phyloP scores from a whole-genome alignment of 441 rosid species.

The Metrosideros polymorpha region DNA sequence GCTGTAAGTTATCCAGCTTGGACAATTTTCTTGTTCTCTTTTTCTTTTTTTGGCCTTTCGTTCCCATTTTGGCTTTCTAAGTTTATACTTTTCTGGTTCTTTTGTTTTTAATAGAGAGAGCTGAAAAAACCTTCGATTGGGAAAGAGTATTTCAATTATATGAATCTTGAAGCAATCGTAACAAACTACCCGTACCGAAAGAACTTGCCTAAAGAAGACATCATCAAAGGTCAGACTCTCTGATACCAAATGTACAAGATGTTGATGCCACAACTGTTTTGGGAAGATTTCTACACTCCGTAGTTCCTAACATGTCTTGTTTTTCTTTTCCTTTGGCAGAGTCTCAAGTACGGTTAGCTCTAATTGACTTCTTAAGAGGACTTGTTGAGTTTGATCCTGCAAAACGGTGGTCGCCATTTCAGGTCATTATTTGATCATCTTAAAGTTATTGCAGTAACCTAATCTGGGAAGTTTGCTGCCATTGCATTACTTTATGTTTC shows the following conservation, averaged over 20 bases:
- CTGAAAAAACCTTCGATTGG: slow-evolving; percentile 81
- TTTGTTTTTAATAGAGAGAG: slow-evolving; percentile 53
- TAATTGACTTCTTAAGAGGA: slow-evolving; percentile 97
- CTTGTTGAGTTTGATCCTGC: slow-evolving; percentile 99
- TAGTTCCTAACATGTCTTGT: background rate
- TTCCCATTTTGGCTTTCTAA: background rate
- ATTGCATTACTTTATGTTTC: background rate
- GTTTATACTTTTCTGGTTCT: background rate
- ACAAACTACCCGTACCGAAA: slow-evolving; percentile 78
- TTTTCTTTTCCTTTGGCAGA: slow-evolving; percentile 35
- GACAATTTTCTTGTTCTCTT: background rate
- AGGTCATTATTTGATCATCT: slow-evolving; percentile 43
- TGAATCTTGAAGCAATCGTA: slow-evolving; percentile 92
- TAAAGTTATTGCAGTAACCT: background rate
- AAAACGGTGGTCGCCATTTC: slow-evolving; percentile 99
- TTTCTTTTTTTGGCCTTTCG: background rate
- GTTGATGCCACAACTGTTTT: background rate
- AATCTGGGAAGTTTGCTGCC: background rate
- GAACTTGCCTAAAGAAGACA: slow-evolving; percentile 74
- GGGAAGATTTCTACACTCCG: background rate
- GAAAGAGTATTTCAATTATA: slow-evolving; percentile 92
- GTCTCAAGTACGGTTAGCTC: slow-evolving; percentile 76
- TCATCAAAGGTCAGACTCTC: slow-evolving; percentile 56
- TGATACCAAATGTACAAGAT: background rate
- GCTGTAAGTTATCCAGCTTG: slow-evolving; percentile 55